A percentile compares a stretch with the other conserved stretches of the same genome.
These are phyloP conservation scores for Trichoderma arundinaceum DNA, from an alignment of 2,329 filamentous ascomycete genomes.

Conservation along the genomic window DNA sequence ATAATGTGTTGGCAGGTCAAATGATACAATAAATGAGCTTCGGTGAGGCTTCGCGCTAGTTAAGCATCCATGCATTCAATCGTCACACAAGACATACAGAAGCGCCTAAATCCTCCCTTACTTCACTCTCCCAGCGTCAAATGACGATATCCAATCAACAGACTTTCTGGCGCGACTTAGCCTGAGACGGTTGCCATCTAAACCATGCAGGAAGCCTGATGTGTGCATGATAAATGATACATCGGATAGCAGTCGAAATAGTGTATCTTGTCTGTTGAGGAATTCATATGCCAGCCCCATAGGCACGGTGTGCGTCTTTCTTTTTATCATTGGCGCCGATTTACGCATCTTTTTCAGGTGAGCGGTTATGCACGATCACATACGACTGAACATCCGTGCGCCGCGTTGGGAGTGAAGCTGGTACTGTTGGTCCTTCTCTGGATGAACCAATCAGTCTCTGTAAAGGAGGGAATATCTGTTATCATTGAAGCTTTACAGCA, in stretches of 20 bases:
- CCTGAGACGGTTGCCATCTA: conserved; percentile 3
- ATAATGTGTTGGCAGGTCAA: conserved; percentile 1
- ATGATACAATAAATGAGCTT: not conserved
- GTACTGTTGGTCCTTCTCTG: not conserved
- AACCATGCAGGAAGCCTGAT: not conserved
- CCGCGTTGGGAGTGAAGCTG: not conserved
- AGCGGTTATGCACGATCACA: not conserved
- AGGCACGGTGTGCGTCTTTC: not conserved
- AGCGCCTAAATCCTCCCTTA: conserved; percentile 3
- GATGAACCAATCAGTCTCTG: not conserved
- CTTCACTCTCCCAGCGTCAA: not conserved
- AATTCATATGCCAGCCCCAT: not conserved
- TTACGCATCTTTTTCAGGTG: not conserved
- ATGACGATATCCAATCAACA: not conserved
- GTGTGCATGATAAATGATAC: conserved; percentile 1
- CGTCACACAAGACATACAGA: conserved; percentile 2
- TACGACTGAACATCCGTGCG: conserved; percentile 10
- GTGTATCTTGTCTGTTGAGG: not conserved
- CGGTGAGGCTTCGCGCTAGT: conserved; percentile 12
- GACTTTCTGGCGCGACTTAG: not conserved
- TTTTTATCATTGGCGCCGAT: not conserved
- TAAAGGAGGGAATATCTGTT: too few species aligned
- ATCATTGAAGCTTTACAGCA: too few species aligned
- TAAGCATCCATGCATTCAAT: not conserved
- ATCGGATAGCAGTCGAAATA: not conserved